Evolutionary conservation across 352 stramenopile species (phyloP), one percentile per base, ranked within the genome.

Genomic region (Phytophthora fragariae): DNA sequence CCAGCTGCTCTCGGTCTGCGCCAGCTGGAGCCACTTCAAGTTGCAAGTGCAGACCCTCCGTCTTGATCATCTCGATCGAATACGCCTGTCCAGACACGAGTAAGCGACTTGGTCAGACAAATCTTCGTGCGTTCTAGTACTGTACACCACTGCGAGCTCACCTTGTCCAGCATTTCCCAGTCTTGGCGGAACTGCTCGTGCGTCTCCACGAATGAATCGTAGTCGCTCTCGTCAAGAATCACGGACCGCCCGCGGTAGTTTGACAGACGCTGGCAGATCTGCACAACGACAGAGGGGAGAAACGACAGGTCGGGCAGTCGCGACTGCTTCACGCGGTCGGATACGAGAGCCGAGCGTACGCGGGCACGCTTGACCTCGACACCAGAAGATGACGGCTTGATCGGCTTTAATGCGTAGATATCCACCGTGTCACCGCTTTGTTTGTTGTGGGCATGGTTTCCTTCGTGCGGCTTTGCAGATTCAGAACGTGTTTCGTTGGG

Each of bases 101-200:
- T 49, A 19, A 21, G 41, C 7, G 2, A 31, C n/a, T 37, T 21
- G 8, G 17, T 27, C 33, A 75, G 19, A 55, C 14, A 37, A 50
- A 8, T 2, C 19, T 46, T 47, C 21, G 6, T 37, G 9, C 9
- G 52, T 15, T 15, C 29, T 24, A 31, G 33, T 31, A 2, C 6
- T 6, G 2, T 1, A 24, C 21, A 11, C 7, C 7, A 47, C 14
- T 1, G 7, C 11, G 31, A 3, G n/a, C 57, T 19, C n/a, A 88
- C 82, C 77, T 90, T 92, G 64, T 94, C 85, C 21, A 94, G 83
- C 63, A 81, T 73, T 59, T 89, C 82, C 87, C 87, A 92, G 57
- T 93, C 82, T 3, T 74, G 70, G 0, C 62, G 63, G 29, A 90
- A 82, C 14, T 75, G 67, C 44, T 89, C 79, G 55, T 92, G 74